Conservation (phyloP, 73 alveolate genomes). For the Paramecium octaurelia region DNA sequence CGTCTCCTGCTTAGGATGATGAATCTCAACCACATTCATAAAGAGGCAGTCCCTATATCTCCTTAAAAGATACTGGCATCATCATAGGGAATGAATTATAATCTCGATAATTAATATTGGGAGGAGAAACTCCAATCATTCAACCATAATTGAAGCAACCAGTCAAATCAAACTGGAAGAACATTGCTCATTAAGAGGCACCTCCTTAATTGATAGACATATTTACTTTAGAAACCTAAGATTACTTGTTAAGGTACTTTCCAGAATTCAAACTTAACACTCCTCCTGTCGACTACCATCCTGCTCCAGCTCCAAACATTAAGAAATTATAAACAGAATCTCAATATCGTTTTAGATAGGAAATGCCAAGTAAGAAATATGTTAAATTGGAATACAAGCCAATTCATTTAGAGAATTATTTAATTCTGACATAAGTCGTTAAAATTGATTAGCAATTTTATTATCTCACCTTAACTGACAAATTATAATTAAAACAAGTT, state of each 20-base stretch:
- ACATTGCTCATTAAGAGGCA: not conserved
- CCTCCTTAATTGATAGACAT: constrained; percentile 6
- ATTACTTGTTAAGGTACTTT: not conserved
- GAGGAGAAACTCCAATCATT: not conserved
- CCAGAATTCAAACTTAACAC: not conserved
- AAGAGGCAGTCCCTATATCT: not conserved
- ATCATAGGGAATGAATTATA: not conserved
- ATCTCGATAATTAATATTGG: not conserved
- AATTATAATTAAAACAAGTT: not conserved
- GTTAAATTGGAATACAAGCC: not conserved
- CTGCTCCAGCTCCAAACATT: not conserved
- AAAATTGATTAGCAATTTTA: constrained; percentile 6
- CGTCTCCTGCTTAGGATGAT: not conserved
- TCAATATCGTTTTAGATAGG: not conserved
- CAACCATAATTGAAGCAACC: not conserved
- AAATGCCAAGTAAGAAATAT: not conserved
- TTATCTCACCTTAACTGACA: not conserved
- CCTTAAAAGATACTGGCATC: not conserved
- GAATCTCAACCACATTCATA: not conserved
- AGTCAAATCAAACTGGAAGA: not conserved
- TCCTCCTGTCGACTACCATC: constrained; percentile 5
- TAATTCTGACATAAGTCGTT: not conserved
- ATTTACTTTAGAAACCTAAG: not conserved
- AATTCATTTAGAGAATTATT: not conserved
- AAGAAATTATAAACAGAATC: not conserved